Base-by-base conservation (phyloP, 2,329 filamentous ascomycete genomes). In the Nemania diffusa region DNA sequence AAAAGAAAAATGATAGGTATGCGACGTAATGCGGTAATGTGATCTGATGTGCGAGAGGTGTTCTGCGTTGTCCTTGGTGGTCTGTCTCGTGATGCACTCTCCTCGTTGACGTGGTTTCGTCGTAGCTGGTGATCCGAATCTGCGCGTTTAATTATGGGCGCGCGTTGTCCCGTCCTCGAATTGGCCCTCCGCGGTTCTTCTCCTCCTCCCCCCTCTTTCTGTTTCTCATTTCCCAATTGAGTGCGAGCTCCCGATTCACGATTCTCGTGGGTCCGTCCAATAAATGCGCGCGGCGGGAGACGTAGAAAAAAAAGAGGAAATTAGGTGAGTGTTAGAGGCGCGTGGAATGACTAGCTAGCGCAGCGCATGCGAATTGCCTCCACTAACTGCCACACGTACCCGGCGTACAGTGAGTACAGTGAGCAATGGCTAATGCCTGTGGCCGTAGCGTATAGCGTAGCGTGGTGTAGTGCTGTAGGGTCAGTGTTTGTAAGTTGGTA, bases 91-190 rank as follows among this genome's bases (percentile, higher is more conserved):
- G 42, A 57, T 50, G 55, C 57, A 32, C 50, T 15, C 50, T 15
- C 63, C 57, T 61, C 55, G 63, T 51, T 61, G 63, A 65, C 63
- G 57, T 65, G 57, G 57, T 37, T 27, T 32, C 42, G 17, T 34
- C 37, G n/a, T 26, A n/a, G 62, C 8, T 17, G n/a, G 17, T 27
- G 11, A 9, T 13, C 11, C 6, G 46, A 27, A 17, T 17, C 13
- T 50, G 24, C 46, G 2, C 15, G 46, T 22, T 27, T 5, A 32
- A 5, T 32, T 32, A 50, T 27, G 24, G 22, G 17, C 46, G 13
- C 46, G 13, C 13, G 22, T 50, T 50, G 24, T 26, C 17, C 8
- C 22, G 11, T 44, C 1, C 8, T 42, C 15, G 48, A 29, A 34
- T 55, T 55, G 2, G 37, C 42, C 37, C 40, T 53, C 37, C 48